Base-by-base conservation (phyloP, 2,329 filamentous ascomycete genomes). In the Alternaria viburni region DNA sequence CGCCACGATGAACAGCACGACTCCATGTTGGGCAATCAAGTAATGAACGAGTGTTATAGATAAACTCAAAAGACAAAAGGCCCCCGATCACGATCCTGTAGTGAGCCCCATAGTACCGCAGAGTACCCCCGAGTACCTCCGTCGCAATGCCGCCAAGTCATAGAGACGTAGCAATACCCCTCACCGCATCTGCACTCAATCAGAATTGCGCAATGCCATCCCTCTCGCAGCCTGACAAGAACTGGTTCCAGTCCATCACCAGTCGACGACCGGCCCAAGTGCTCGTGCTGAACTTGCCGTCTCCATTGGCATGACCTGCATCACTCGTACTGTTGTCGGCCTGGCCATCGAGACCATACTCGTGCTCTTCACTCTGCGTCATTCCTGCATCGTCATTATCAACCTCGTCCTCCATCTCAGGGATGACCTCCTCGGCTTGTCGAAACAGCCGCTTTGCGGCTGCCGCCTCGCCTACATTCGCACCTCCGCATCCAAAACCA, bases 371-470 rank as follows among this genome's bases (percentile, higher is more conserved):
- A 12, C 28, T 62, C 46, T 50, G 17, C 6, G 8, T 9, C n/a
- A 41, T 46, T 17, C 26, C n/a, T 43, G 26, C 23, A 9, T 46
- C 26, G 0, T 49, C 21, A 1, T 47, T 19, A 4, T 13, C 30
- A 4, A 44, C 36, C 13, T 52, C 25, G n/a, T 44, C 10, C 13
- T 47, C 55, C 17, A 41, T 15, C 28, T 59, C 57, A 4, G 13
- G 15, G 13, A 17, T 17, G 9, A 75, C 67, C 8, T 70, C 72
- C 28, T 71, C 69, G 10, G 59, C 71, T 6, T 65, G 67, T 52
- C 62, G 66, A 52, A 80, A 80, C 43, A 80, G 61, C 45, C 72
- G 67, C 67, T 66, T 74, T n/a, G 74, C 74, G 41, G 77, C 77
- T 19, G 63, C 62, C 19, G 45, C 52, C 66, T 80, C 77, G 3